Evolutionary conservation across 768 basidiomycete genomes (phyloP).

Genomic region (Naganishia vishniacii): DNA sequence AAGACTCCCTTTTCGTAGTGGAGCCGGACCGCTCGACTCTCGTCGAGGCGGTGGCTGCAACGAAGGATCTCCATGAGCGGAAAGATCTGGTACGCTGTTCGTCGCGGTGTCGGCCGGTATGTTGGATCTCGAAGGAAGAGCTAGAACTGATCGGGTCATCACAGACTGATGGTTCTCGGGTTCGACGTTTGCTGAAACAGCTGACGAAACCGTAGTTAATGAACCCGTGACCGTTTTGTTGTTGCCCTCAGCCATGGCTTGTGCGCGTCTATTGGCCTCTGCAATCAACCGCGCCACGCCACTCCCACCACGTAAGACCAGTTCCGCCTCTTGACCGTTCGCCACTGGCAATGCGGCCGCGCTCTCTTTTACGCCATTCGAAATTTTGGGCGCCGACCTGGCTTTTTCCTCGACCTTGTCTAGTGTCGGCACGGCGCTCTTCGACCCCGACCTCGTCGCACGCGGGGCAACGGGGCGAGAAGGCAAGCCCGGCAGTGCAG

Average conservation of each 20-base stretch:
- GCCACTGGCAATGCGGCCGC: too few species aligned
- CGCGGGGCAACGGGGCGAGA: background rate
- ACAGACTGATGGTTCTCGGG: background rate
- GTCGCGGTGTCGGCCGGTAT: background rate
- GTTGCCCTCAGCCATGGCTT: background rate
- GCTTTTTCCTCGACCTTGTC: constrained; percentile 4
- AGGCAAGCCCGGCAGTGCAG: constrained; percentile 2
- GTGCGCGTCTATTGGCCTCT: constrained; percentile 14
- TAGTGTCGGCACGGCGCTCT: background rate
- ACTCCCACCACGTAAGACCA: background rate
- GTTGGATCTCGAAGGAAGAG: background rate
- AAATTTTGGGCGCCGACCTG: background rate
- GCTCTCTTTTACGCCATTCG: too few species aligned
- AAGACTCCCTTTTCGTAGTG: constrained; percentile 7
- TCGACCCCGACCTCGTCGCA: background rate
- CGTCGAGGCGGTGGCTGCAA: background rate
- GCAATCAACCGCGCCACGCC: constrained; percentile 12
- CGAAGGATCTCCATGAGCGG: too few species aligned
- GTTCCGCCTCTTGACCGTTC: background rate
- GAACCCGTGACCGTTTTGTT: background rate
- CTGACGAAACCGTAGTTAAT: too few species aligned
- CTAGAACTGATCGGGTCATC: background rate
- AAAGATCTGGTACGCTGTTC: background rate
- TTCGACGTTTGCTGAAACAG: too few species aligned
- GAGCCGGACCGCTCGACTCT: background rate